Evolutionary conservation across 2,329 filamentous ascomycete genomes (phyloP).

Genomic region (Talaromyces rugulosus): DNA sequence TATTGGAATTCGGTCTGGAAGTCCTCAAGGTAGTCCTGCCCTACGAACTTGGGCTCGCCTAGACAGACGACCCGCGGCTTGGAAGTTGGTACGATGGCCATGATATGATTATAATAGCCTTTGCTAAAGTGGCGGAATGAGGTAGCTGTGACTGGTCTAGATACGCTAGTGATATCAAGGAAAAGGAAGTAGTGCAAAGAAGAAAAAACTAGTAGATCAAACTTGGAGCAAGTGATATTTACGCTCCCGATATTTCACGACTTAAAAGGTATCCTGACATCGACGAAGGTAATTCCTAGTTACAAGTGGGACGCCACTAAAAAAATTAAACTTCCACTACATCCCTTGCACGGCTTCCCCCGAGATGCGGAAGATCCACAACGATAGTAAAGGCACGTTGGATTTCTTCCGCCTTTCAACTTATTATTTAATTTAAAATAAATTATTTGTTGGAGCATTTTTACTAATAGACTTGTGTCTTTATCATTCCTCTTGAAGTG

Average conservation of each 20-base stretch:
- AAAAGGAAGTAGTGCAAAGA: not conserved
- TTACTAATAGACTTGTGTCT: too few relatives aligned
- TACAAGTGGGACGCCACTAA: too few relatives aligned
- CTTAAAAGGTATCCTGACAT: not conserved
- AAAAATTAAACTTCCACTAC: too few relatives aligned
- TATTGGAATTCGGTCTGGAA: constrained; percentile 39
- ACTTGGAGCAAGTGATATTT: not conserved
- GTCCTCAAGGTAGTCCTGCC: constrained; percentile 36
- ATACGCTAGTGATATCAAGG: not conserved
- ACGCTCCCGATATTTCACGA: not conserved
- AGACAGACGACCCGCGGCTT: constrained; percentile 43
- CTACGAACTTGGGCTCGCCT: constrained; percentile 37
- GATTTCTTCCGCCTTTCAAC: too few relatives aligned
- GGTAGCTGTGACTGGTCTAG: not conserved
- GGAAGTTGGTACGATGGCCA: constrained; percentile 1
- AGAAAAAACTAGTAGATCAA: not conserved
- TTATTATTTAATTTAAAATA: too few relatives aligned
- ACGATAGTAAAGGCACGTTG: too few relatives aligned
- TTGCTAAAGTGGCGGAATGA: not conserved
- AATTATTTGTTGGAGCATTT: too few relatives aligned
- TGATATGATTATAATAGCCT: not conserved
- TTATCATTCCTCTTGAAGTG: too few relatives aligned
- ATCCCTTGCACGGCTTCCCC: not conserved
- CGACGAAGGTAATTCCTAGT: too few relatives aligned
- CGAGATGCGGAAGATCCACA: not conserved